phyloP scores from a whole-genome alignment of 2,329 filamentous ascomycete species.

The Scedosporium apiospermum region DNA sequence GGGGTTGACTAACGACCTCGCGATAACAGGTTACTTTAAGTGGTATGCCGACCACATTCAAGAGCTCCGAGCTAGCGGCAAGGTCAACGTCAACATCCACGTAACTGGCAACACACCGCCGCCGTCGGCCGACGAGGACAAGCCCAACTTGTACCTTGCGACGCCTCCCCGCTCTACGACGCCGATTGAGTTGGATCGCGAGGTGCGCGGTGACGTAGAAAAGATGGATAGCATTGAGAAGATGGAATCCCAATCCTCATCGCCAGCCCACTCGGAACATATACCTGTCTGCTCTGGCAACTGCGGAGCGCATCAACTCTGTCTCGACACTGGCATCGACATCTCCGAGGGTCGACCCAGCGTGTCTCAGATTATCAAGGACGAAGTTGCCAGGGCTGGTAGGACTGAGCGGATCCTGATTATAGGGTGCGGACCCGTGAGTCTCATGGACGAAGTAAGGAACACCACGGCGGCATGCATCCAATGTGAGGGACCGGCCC shows the following conservation, averaged over 20 bases:
- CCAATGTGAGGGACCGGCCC: conserved; percentile 26
- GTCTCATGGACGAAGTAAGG: conserved; percentile 31
- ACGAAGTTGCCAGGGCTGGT: conserved; percentile 17
- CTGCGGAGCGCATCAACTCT: conserved; percentile 7
- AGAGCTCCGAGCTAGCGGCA: conserved; percentile 18
- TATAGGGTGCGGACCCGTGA: conserved; percentile 35
- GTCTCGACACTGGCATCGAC: conserved; percentile 11
- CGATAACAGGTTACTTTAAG: conserved; percentile 20
- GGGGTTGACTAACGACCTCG: conserved; percentile 11
- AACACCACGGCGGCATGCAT: conserved; percentile 30
- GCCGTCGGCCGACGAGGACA: not conserved
- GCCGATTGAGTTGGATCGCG: not conserved
- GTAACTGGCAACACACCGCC: conserved; percentile 19
- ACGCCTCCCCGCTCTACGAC: conserved; percentile 9
- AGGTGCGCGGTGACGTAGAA: not conserved
- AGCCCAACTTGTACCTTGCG: not conserved
- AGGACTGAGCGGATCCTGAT: conserved; percentile 27
- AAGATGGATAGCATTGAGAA: conserved; percentile 1
- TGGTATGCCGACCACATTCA: conserved; percentile 28
- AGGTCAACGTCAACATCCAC: conserved; percentile 23
- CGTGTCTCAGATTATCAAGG: conserved; percentile 22
- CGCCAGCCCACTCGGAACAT: conserved; percentile 5
- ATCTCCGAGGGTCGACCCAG: conserved; percentile 27
- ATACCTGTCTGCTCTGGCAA: not conserved
- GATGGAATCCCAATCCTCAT: conserved; percentile 11